Evolutionary conservation across 2,329 filamentous ascomycete genomes (phyloP).

Genomic region (Bipolaris bicolor): DNA sequence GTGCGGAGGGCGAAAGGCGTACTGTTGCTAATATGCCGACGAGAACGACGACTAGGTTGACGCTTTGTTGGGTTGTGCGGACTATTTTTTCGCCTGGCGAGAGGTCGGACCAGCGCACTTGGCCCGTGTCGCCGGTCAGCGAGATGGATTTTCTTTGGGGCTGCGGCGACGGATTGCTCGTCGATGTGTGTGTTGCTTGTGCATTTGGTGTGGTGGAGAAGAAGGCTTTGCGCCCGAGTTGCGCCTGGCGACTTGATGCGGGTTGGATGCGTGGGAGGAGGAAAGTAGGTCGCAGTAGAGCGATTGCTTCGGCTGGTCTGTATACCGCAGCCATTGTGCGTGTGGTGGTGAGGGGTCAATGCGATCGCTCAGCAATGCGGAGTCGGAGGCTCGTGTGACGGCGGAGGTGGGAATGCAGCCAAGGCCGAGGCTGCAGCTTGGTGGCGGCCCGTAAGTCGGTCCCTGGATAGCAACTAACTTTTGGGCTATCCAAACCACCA

Average conservation of each 20-base stretch:
- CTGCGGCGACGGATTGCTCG: slow-evolving; percentile 37
- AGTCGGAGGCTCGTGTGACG: slow-evolving; percentile 16
- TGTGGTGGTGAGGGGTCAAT: slow-evolving; percentile 7
- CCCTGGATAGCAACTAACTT: slow-evolving; percentile 22
- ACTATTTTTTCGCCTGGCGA: slow-evolving; percentile 78
- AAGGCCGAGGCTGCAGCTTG: slow-evolving; percentile 25
- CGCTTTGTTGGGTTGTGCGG: slow-evolving; percentile 85
- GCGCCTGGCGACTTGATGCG: slow-evolving; percentile 8
- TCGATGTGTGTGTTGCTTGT: slow-evolving; percentile 40
- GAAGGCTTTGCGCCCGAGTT: slow-evolving; percentile 29
- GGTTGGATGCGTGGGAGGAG: slow-evolving; percentile 32
- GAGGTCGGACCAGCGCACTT: slow-evolving; percentile 79
- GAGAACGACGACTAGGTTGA: slow-evolving; percentile 82
- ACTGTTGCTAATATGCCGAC: slow-evolving; percentile 79
- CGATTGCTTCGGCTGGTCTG: slow-evolving; percentile 39
- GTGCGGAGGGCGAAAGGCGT: slow-evolving; percentile 34
- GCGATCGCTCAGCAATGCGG: slow-evolving; percentile 8
- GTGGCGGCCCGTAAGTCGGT: slow-evolving; percentile 20
- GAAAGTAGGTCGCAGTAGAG: slow-evolving; percentile 35
- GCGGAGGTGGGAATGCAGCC: slow-evolving; percentile 15
- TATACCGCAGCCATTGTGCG: slow-evolving; percentile 39
- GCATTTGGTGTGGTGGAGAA: slow-evolving; percentile 35
- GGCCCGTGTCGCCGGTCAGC: slow-evolving; percentile 83
- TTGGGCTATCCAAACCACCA: slow-evolving; percentile 26
- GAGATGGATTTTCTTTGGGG: slow-evolving; percentile 74